Evolutionary conservation across 495 filamentous ascomycete species (phyloP), one percentile per base, ranked within the genome.

Genomic region (Daldinia grandis): DNA sequence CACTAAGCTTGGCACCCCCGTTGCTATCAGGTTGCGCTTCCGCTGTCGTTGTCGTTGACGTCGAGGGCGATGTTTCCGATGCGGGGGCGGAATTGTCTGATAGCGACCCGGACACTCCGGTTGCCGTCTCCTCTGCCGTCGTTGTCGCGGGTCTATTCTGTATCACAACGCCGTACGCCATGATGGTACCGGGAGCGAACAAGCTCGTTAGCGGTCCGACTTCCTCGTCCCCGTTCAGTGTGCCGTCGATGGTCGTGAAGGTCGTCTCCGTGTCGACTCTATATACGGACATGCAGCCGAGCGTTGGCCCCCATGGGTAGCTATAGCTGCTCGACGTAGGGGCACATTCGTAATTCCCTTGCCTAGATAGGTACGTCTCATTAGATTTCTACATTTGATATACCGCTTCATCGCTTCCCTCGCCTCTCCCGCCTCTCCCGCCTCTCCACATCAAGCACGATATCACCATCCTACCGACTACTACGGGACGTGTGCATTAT

Each of bases 221-320:
- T 19, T 57, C 62, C 53, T 73, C 70, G 9, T 12, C 57, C 0
- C 70, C 70, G 2, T 28, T 3, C 1, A 58, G 33, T 19, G 70
- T 73, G 40, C 61, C 65, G 14, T 69, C 42, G 50, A 73, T 61
- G 12, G 65, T 73, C 7, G 62, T 73, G 40, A 73, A 73, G 17
- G 51, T 54, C 9, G 50, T 66, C n/a, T 49, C 27, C 21, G 57
- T 73, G 37, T 66, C 8, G 8, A 62, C 58, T 28, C 65, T 37
- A 14, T 65, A 73, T 40, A 69, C 65, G 44, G 59, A 64, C 65
- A 58, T 61, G 35, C 70, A 69, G 3, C 70, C 56, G 0, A 68
- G 53, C 12, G 57, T 69, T 2, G 65, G 65, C 0, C 70, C 65
- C 70, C 65, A 73, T 0, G 70, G 65, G 30, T 68, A 66, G 25